Evolutionary conservation across 257 asterid species (phyloP).

Genomic region (Buddleja alternifolia): DNA sequence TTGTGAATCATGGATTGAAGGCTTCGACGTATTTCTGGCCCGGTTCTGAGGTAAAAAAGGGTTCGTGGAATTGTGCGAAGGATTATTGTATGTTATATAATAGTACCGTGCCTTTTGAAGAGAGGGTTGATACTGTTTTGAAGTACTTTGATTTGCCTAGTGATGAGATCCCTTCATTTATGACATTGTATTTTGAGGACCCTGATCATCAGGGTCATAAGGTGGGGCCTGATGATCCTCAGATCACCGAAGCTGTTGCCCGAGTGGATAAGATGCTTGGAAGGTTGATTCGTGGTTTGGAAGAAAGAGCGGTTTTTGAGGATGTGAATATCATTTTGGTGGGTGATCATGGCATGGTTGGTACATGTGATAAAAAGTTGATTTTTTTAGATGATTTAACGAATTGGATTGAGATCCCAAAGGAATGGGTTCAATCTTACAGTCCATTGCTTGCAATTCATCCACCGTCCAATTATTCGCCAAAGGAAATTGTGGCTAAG

Average conservation of each 20-base stretch:
- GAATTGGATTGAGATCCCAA: constrained; percentile 53
- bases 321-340: constrained; percentile 63
- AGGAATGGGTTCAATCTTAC: constrained; percentile 63
- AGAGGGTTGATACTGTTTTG: constrained; percentile 69
- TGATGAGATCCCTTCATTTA: constrained; percentile 62
- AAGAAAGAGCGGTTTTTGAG: constrained; percentile 64
- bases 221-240: constrained; percentile 74
- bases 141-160: constrained; percentile 61
- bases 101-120: constrained; percentile 56
- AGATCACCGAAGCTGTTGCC: constrained; percentile 58
- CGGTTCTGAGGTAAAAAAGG: constrained; percentile 74
- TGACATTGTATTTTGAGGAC: constrained; percentile 70
- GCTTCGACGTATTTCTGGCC: constrained; percentile 80
- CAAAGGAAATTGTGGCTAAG: constrained; percentile 52
- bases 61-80: constrained; percentile 65
- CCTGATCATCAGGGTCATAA: constrained; percentile 82
- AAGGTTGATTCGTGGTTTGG: constrained; percentile 64
- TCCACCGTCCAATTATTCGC: constrained; percentile 48
- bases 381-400: constrained; percentile 64
- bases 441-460: constrained; percentile 71
- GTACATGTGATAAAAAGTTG: constrained; percentile 70
- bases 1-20: constrained; percentile 57
- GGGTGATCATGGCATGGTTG: constrained; percentile 90
- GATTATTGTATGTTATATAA: constrained; percentile 51
- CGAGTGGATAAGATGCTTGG: constrained; percentile 62